Percentiles rank a stretch among this genome's conserved stretches.
These are phyloP conservation scores for Orbilia brochopaga DNA, from an alignment of 2,329 filamentous ascomycete genomes.

Conservation along the genomic window DNA sequence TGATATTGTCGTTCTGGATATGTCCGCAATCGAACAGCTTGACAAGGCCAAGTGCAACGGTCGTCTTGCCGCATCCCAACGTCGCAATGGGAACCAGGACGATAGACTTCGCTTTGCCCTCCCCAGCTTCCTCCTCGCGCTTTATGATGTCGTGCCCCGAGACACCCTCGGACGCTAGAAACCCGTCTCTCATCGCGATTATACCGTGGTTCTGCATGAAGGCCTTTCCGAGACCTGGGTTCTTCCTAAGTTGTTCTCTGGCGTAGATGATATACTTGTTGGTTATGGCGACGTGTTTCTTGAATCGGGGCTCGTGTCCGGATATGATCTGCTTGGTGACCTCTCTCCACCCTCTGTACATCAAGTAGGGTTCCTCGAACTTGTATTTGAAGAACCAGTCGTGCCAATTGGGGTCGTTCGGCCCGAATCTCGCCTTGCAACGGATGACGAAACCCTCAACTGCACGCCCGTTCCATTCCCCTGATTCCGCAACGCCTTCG, in stretches of 20 bases:
- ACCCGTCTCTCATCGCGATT: conserved; percentile 86
- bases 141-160: conserved; percentile 73
- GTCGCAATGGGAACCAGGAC: conserved; percentile 85
- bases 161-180: conserved; percentile 79
- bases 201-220: conserved; percentile 94
- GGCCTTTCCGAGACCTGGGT: conserved; percentile 70
- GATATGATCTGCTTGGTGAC: conserved; percentile 88
- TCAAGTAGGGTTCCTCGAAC: conserved; percentile 96
- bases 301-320: conserved; percentile 75
- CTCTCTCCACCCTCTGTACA: conserved; percentile 99
- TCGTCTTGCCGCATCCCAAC: conserved; percentile 96
- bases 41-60: conserved; percentile 78
- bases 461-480: conserved; percentile 86
- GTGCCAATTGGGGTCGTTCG: conserved; percentile 66
- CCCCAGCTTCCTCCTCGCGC: conserved; percentile 69
- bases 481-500: conserved; percentile 82
- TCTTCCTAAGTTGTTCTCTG: conserved; percentile 71
- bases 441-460: conserved; percentile 97
- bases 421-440: conserved; percentile 70
- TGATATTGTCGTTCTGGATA: conserved; percentile 95
- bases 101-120: conserved; percentile 67
- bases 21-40: conserved; percentile 91
- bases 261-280: conserved; percentile 88
- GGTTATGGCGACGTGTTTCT: conserved; percentile 87
- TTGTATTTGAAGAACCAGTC: conserved; percentile 99